Evolutionary conservation across 1,284 basidiomycete genomes (phyloP), one percentile per base, ranked within the genome.

Genomic region (Sphaerobolus stellatus): DNA sequence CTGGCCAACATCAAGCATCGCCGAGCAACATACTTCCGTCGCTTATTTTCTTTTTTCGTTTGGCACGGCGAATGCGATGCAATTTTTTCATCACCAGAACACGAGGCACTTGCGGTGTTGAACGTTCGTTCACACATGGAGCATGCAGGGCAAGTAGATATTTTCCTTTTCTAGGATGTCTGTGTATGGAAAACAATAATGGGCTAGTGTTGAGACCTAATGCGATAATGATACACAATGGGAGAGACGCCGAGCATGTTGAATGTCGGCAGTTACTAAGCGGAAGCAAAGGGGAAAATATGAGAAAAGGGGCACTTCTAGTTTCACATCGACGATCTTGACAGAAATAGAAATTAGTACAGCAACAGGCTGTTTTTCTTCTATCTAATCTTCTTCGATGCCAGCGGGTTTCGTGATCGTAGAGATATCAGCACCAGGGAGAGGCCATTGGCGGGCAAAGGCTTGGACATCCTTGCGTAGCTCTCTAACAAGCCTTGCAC

Each of bases 391-490:
- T 63, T 88, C 85, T 62, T 83, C 74, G 57, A 88, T 73, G 40
- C 88, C 88, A 36, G 75, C 80, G 41, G 89, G 89, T 67, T 82
- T 81, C 67, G 73, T 72, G 56, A 92, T 69, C 54, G 68, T 78
- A 27, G 75, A 64, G 36, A 81, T 83, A 70, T 95, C 90, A 6
- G 94, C 85, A 73, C 96, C 95, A 53, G 96, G 96, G 14, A 99
- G 77, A 3, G 96, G 96, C 91, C 90, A 98, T 72, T 81, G 79
- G 60, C 78, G 83, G 18, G 94, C 91, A 68, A 98, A 98, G 52
- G 62, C 76, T 60, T 79, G 74, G 30, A 96, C 93, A 62, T 95
- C 92, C 45, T 79, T 75, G 45, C 82, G 75, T 56, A 96, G 82
- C 63, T 84, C 75, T 66, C 79, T 79, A 50, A 98, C 92, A 67